These are phyloP conservation scores for Furcasterigmium sp. DNA, from an alignment of 2,329 filamentous ascomycete genomes.

Conservation along the genomic window DNA sequence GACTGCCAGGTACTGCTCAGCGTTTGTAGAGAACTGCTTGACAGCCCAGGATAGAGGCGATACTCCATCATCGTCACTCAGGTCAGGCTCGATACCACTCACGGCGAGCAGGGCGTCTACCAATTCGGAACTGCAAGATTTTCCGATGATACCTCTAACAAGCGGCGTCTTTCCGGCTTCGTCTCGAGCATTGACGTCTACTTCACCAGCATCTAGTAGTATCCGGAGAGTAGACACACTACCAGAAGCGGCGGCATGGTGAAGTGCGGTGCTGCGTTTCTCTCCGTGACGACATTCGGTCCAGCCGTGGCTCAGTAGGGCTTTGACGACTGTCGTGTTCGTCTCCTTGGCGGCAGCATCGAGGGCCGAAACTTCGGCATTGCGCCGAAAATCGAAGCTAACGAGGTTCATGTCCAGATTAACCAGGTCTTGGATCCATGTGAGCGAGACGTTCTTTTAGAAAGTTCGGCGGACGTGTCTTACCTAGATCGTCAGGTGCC, in stretches of 20 bases:
- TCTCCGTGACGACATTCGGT: too few species aligned
- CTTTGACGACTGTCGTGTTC: background rate
- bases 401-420: too few species aligned
- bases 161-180: background rate
- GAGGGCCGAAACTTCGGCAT: background rate
- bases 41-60: background rate
- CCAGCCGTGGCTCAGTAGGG: too few species aligned
- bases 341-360: background rate
- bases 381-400: too few species aligned
- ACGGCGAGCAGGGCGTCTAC: background rate
- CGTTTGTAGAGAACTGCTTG: background rate
- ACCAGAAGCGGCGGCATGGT: background rate
- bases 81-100: background rate
- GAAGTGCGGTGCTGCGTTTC: background rate
- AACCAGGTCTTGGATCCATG: too few species aligned
- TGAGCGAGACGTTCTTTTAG: too few species aligned
- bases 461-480: background rate
- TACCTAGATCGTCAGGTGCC: background rate
- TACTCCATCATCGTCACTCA: background rate
- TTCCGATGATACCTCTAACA: background rate
- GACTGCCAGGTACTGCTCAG: background rate
- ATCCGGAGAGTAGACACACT: background rate
- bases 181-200: background rate
- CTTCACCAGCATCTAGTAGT: background rate
- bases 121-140: background rate